Percentiles rank a stretch among this genome's conserved stretches.
Evolutionary conservation across 2,329 filamentous ascomycete genomes (phyloP).

Genomic region (Thielaviopsis cerberus): DNA sequence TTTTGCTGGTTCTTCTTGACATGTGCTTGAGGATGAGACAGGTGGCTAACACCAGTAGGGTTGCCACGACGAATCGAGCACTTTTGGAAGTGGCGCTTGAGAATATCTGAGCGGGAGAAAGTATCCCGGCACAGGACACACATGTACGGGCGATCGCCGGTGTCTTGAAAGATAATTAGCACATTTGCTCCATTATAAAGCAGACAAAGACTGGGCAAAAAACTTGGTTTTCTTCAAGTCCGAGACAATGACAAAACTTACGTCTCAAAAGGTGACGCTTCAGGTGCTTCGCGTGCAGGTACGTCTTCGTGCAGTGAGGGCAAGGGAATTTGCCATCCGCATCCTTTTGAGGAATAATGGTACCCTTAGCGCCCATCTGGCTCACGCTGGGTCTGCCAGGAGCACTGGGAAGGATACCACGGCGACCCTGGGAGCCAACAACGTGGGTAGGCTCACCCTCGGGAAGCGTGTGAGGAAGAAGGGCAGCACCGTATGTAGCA

Average conservation of each 20-base stretch:
- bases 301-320: conserved; percentile 95
- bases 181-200: conserved; percentile 2
- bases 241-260: conserved; percentile 37
- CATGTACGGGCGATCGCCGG: conserved; percentile 93
- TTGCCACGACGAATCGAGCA: conserved; percentile 93
- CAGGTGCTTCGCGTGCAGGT: conserved; percentile 89
- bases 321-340: conserved; percentile 96
- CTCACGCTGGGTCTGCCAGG: conserved; percentile 59
- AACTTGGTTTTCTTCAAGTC: background rate
- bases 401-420: conserved; percentile 79
- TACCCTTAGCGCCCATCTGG: conserved; percentile 52
- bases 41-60: conserved; percentile 80
- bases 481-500: conserved; percentile 34
- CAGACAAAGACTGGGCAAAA: background rate
- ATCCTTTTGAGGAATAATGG: conserved; percentile 80
- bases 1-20: conserved; percentile 55
- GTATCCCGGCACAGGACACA: conserved; percentile 95
- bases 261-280: conserved; percentile 91
- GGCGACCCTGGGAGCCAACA: conserved; percentile 80
- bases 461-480: conserved; percentile 32
- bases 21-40: conserved; percentile 82
- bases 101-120: conserved; percentile 90
- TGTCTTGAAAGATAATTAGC: conserved; percentile 42
- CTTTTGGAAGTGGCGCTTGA: conserved; percentile 98
- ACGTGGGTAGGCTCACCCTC: conserved; percentile 64